Evolutionary conservation across 805 yeast species (phyloP).

Genomic region (Lipomyces anomalus): DNA sequence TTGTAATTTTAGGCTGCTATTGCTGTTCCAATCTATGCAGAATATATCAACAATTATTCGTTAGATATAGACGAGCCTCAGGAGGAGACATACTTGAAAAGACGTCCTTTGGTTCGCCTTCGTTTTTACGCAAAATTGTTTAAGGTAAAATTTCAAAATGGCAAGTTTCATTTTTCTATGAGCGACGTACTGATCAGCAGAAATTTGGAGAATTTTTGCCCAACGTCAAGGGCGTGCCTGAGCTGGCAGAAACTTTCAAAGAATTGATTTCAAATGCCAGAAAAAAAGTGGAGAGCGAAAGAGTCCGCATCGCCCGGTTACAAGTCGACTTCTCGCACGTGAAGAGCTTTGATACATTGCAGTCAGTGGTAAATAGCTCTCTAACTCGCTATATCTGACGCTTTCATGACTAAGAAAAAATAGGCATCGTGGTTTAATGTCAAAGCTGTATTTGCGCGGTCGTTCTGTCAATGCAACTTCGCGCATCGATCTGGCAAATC

Average conservation of each 20-base stretch:
- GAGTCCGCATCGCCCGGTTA: slow-evolving; percentile 15
- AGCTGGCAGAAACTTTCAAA: slow-evolving; percentile 17
- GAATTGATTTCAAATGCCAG: slow-evolving; percentile 22
- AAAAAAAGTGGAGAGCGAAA: slow-evolving; percentile 21
- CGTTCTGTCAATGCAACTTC: slow-evolving; percentile 21
- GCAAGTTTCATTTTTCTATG: background rate
- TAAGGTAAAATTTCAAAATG: slow-evolving; percentile 12
- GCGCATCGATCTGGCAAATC: slow-evolving; percentile 19
- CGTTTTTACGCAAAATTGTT: slow-evolving; percentile 26
- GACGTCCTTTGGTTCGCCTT: slow-evolving; percentile 27
- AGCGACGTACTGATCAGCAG: slow-evolving; percentile 1
- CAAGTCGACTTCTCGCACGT: slow-evolving; percentile 19
- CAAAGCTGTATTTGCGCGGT: slow-evolving; percentile 14
- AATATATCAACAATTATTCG: slow-evolving; percentile 18
- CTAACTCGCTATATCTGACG: background rate
- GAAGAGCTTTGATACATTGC: slow-evolving; percentile 19
- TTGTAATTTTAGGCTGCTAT: slow-evolving; percentile 14
- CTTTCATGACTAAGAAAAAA: too few species aligned
- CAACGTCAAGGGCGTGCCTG: slow-evolving; percentile 14
- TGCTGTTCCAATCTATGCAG: slow-evolving; percentile 22
- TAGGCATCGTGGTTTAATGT: slow-evolving; percentile 16
- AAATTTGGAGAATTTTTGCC: slow-evolving; percentile 24
- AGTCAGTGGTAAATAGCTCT: slow-evolving; percentile 18
- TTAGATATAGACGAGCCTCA: slow-evolving; percentile 22
- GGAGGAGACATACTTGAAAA: slow-evolving; percentile 18